Percentiles rank a stretch among this genome's conserved stretches.
Conservation (phyloP, 352 stramenopile genomes). For the Phytophthora colocasiae region DNA sequence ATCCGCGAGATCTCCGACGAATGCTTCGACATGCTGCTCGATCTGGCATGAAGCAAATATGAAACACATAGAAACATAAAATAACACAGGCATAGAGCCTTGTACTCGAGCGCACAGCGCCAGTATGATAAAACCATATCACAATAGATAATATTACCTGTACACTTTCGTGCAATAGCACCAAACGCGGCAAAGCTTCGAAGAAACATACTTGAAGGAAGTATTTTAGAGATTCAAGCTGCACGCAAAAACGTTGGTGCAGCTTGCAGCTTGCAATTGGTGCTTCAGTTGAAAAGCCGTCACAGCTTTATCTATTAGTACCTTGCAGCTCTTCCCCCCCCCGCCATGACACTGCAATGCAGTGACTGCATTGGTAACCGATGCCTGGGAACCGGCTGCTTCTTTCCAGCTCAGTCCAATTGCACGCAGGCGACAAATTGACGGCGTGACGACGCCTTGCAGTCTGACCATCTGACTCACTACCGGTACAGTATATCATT, state of each 20-base stretch:
- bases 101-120: constrained; percentile 21
- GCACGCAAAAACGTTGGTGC: too few species aligned
- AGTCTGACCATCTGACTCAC: constrained; percentile 2
- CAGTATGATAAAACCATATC: constrained; percentile 29
- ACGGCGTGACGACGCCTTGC: background rate
- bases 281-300: too few species aligned
- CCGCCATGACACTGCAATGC: too few species aligned
- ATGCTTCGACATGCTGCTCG: constrained; percentile 82
- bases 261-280: too few species aligned
- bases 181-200: constrained; percentile 21
- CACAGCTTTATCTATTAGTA: too few species aligned
- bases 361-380: too few species aligned
- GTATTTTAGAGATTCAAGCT: background rate
- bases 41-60: constrained; percentile 61
- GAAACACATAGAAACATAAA: constrained; percentile 42
- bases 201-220: too few species aligned
- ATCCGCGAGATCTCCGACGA: constrained; percentile 84
- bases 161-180: constrained; percentile 11
- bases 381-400: too few species aligned
- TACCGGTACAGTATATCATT: background rate
- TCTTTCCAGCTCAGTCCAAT: too few species aligned
- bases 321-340: too few species aligned
- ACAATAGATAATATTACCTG: constrained; percentile 37
- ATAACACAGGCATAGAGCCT: constrained; percentile 31
- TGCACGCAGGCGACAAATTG: too few species aligned